A percentile compares a stretch with the other conserved stretches of the same genome.
Conservation (phyloP, 2,329 filamentous ascomycete genomes). For the Hymenoscyphus repandus region DNA sequence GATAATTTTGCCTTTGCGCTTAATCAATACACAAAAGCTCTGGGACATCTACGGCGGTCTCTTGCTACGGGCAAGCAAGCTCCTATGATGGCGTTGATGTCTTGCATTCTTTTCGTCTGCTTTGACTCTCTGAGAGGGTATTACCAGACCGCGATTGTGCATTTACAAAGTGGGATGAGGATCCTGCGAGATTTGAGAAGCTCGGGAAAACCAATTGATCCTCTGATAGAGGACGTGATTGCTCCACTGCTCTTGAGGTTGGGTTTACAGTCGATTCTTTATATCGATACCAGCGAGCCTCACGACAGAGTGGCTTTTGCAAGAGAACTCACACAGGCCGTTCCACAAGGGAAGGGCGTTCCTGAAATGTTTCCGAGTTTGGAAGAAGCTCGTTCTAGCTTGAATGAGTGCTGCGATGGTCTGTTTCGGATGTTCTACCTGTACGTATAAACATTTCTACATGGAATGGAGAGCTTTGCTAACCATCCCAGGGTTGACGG, state of each 20-base stretch:
- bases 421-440: conserved; percentile 25
- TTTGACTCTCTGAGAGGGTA: conserved; percentile 29
- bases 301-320: conserved; percentile 19
- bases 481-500: conserved; percentile 11
- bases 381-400: conserved; percentile 19
- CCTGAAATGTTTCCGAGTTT: conserved; percentile 20
- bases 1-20: conserved; percentile 20
- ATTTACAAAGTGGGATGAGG: conserved; percentile 27
- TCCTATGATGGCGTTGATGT: conserved; percentile 25
- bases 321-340: conserved; percentile 13
- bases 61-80: conserved; percentile 20
- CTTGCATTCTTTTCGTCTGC: conserved; percentile 27
- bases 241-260: conserved; percentile 25
- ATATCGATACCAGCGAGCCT: conserved; percentile 22
- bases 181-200: conserved; percentile 21
- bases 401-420: conserved; percentile 22
- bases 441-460: conserved; percentile 2
- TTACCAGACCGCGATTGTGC: conserved; percentile 26
- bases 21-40: conserved; percentile 29
- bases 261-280: conserved; percentile 26
- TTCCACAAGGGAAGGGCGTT: conserved; percentile 8
- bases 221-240: conserved; percentile 23
- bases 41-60: conserved; percentile 22
- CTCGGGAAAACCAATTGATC: conserved; percentile 8
- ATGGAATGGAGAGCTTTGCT: not conserved